phyloP scores from a whole-genome alignment of 352 stramenopile species.

The Phytophthora colocasiae region DNA sequence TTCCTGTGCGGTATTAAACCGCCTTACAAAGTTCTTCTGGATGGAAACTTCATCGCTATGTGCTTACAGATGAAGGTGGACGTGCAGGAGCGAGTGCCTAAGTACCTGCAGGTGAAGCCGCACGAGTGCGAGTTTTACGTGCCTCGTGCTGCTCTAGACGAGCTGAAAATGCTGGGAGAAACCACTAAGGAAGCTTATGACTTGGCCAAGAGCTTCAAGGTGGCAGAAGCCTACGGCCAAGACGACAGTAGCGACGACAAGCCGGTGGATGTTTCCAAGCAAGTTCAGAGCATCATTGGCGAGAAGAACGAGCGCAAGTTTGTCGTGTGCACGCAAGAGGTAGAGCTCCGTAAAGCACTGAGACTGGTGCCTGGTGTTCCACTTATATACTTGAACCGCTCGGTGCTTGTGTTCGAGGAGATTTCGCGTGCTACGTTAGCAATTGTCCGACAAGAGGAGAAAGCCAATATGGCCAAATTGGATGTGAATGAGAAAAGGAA shows the following conservation, averaged over 20 bases:
- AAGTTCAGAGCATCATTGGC: slow-evolving; percentile 63
- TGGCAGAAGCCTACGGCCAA: slow-evolving; percentile 57
- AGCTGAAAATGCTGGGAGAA: slow-evolving; percentile 79
- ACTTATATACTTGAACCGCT: slow-evolving; percentile 89
- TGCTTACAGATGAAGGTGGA: slow-evolving; percentile 90
- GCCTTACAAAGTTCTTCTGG: slow-evolving; percentile 85
- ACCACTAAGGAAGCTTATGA: slow-evolving; percentile 66
- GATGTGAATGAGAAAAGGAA: slow-evolving; percentile 83
- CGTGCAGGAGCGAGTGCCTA: slow-evolving; percentile 76
- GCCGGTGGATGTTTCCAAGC: slow-evolving; percentile 58
- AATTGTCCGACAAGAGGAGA: slow-evolving; percentile 85
- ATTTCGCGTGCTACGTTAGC: slow-evolving; percentile 79
- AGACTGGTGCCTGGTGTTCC: slow-evolving; percentile 73
- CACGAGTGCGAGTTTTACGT: slow-evolving; percentile 81
- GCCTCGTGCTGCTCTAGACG: slow-evolving; percentile 65
- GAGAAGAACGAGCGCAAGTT: slow-evolving; percentile 86
- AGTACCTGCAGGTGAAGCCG: slow-evolving; percentile 84
- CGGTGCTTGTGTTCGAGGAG: slow-evolving; percentile 88
- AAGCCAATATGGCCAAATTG: slow-evolving; percentile 70
- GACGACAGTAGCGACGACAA: slow-evolving; percentile 25
- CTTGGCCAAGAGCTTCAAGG: slow-evolving; percentile 71
- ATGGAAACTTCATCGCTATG: slow-evolving; percentile 91
- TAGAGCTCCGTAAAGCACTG: slow-evolving; percentile 81
- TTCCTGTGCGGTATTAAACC: slow-evolving; percentile 89
- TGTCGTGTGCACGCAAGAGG: slow-evolving; percentile 86